Evolutionary conservation across 495 filamentous ascomycete species (phyloP), one percentile per base, ranked within the genome.

Genomic region (Lindgomyces ingoldianus): DNA sequence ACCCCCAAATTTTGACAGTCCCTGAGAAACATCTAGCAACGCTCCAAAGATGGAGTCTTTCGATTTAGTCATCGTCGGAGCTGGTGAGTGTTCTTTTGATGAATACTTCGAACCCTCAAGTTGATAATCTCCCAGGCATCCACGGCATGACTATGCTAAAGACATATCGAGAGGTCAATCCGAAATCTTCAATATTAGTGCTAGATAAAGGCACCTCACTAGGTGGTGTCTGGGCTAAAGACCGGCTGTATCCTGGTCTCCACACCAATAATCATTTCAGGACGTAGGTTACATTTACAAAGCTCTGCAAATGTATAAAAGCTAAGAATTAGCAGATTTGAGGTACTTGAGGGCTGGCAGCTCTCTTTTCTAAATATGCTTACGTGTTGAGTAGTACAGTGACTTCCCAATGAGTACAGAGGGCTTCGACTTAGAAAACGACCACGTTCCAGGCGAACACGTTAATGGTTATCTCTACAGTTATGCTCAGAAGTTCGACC

Each of bases 221-320:
- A 11, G 65, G 65, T 44, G 65, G 65, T 18, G 64, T 71, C 6
- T 65, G 69, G 60, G 58, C 70, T 11, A 51, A 70, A 45, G 60
- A 74, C 8, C 60, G 62, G 3, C 36, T 74, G 3, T 75, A 73
- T 55, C 68, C 69, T 22, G 73, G 73, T n/a, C 58, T 74, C 1
- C 58, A 60, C 19, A 71, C 64, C 14, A 74, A 74, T 53, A 74
- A 75, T 50, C 69, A 73, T 33, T 53, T 64, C 42, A 67, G 65
- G 12, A 66, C 64, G 41, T 68, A 47, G 22, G 72, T 62, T 33
- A 4, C 2, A 4, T 27, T 25, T 24, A 3, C 30, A 22, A 3
- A 9, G 12, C 33, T 48, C 21, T 4, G 9, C 22, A 10, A 42
- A 19, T 2, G 11, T 18, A 10, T 57, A 22, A 57, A 46, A 21